Evolutionary conservation across 495 filamentous ascomycete species (phyloP).

Genomic region (Penicillium arizonense): DNA sequence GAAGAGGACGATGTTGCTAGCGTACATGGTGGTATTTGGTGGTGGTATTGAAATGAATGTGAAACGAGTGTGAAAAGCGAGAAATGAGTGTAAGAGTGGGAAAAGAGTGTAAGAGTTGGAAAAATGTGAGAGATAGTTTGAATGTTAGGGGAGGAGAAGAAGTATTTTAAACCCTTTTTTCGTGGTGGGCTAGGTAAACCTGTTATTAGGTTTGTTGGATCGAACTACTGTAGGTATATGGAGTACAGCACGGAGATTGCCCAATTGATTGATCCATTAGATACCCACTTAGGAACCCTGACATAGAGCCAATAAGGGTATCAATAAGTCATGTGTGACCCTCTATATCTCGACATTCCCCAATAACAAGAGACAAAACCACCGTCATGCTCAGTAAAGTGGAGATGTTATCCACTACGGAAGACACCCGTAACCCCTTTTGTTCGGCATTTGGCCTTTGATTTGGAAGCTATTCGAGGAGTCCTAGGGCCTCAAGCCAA

Average conservation of each 20-base stretch:
- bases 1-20: slow-evolving; percentile 1
- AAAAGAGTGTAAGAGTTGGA: neutral
- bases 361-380: too few species aligned
- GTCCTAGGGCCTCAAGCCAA: too few species aligned
- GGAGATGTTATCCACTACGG: too few species aligned
- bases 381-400: too few species aligned
- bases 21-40: neutral
- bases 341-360: too few species aligned
- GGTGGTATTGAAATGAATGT: neutral
- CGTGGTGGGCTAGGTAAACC: neutral
- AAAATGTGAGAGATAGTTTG: neutral
- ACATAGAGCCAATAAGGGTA: neutral
- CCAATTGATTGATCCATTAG: neutral
- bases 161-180: neutral
- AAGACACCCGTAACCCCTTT: too few species aligned
- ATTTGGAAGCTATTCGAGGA: too few species aligned
- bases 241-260: neutral
- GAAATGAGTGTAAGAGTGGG: neutral
- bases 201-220: neutral
- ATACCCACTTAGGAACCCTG: neutral
- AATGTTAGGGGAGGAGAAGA: neutral
- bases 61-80: neutral
- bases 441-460: too few species aligned
- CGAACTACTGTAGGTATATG: neutral
- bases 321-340: too few species aligned